Conservation (phyloP, 306 rosid genomes). For the Pterocarpus santalinus region DNA sequence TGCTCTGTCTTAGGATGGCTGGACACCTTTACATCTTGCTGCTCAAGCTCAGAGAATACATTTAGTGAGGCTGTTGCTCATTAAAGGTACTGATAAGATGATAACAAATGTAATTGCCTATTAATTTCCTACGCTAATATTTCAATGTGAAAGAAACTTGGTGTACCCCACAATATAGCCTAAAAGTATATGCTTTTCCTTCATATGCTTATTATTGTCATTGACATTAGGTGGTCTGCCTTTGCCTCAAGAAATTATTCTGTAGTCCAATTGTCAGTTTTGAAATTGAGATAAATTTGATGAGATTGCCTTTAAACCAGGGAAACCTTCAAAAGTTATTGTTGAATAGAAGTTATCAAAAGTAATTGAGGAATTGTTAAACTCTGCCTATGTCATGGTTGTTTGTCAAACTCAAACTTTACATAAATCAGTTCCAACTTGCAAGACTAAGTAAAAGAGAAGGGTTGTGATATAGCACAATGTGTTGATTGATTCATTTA, state of each 20-base stretch:
- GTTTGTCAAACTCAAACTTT: neutral
- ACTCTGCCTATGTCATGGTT: neutral
- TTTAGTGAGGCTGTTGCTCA: conserved; percentile 79
- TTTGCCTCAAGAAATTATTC: conserved; percentile 11
- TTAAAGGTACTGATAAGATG: conserved; percentile 88
- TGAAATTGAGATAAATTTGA: too few relatives aligned
- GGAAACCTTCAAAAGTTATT: too few relatives aligned
- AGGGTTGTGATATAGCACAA: neutral
- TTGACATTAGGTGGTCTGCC: conserved; percentile 16
- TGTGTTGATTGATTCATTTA: neutral
- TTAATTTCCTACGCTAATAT: conserved; percentile 2
- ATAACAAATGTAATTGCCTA: conserved; percentile 68
- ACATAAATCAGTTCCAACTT: neutral
- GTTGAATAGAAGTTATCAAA: neutral
- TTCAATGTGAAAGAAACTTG: conserved; percentile 8
- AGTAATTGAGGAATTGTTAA: conserved; percentile 10
- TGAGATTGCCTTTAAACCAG: too few relatives aligned
- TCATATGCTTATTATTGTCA: neutral
- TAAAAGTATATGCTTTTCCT: conserved; percentile 9
- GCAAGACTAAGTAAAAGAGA: neutral
- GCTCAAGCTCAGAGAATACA: conserved; percentile 85
- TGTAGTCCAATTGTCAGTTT: too few relatives aligned
- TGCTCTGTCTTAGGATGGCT: conserved; percentile 71
- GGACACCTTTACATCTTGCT: conserved; percentile 94
- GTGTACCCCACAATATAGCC: conserved; percentile 6